These are phyloP conservation scores for Stephania japonica DNA, from an alignment of 164 flowering plant genomes.

Conservation along the genomic window DNA sequence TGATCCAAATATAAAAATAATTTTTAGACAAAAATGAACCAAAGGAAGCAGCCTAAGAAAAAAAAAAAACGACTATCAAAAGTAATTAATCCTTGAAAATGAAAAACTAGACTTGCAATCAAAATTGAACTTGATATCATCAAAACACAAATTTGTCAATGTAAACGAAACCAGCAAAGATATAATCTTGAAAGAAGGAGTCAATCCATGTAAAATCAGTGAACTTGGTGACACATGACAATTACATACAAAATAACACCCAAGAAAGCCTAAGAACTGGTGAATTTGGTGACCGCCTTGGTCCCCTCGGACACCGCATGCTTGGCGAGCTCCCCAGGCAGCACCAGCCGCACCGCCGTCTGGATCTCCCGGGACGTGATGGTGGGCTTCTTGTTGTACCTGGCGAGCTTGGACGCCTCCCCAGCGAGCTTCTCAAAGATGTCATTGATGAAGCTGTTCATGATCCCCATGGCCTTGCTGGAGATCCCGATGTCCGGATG, in stretches of 20 bases:
- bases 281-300: conserved; percentile 15
- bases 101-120: too few relatives aligned
- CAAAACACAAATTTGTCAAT: too few relatives aligned
- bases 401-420: conserved; percentile 9
- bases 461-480: conserved; percentile 14
- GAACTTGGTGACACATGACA: too few relatives aligned
- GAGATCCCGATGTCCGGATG: conserved; percentile 14
- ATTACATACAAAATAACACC: background rate
- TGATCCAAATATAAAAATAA: too few relatives aligned
- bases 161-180: too few relatives aligned
- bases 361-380: conserved; percentile 17
- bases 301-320: conserved; percentile 18
- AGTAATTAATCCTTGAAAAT: too few relatives aligned
- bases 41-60: too few relatives aligned
- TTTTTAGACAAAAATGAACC: too few relatives aligned
- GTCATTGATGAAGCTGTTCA: conserved; percentile 14
- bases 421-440: conserved; percentile 16
- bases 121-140: too few relatives aligned
- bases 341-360: conserved; percentile 14
- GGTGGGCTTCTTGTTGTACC: conserved; percentile 15
- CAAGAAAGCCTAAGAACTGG: background rate
- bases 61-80: too few relatives aligned
- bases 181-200: too few relatives aligned
- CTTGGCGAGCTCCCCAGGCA: conserved; percentile 15
- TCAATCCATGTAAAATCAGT: too few relatives aligned